Conservation (phyloP, 2,329 filamentous ascomycete genomes). For the Corinectria fuckeliana region DNA sequence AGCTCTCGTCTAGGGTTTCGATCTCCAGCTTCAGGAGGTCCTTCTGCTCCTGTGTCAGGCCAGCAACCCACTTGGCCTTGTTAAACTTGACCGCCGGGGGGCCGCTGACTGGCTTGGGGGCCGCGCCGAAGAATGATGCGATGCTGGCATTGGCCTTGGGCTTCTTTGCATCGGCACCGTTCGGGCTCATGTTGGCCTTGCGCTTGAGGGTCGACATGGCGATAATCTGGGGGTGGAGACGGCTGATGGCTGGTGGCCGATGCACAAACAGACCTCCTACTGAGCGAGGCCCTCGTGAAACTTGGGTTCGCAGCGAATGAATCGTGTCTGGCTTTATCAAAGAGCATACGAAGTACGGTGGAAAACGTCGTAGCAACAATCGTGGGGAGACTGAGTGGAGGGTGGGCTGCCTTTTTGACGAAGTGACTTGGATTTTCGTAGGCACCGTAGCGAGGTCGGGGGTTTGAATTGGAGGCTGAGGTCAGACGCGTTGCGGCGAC, state of each 20-base stretch:
- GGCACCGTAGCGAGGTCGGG: constrained; percentile 25
- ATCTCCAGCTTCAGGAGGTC: constrained; percentile 87
- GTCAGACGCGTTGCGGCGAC: constrained; percentile 30
- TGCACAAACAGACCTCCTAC: constrained; percentile 27
- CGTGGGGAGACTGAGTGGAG: not conserved
- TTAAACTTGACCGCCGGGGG: constrained; percentile 68
- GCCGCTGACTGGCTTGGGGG: constrained; percentile 59
- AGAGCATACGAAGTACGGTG: not conserved
- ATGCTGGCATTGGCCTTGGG: constrained; percentile 78
- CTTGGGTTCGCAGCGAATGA: constrained; percentile 13
- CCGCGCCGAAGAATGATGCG: constrained; percentile 82
- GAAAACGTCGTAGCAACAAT: not conserved
- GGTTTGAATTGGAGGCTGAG: constrained; percentile 19
- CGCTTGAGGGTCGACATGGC: constrained; percentile 69
- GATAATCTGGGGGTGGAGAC: constrained; percentile 29
- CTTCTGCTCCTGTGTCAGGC: constrained; percentile 81
- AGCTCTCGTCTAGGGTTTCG: constrained; percentile 87
- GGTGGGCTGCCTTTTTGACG: not conserved
- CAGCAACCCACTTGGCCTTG: constrained; percentile 87
- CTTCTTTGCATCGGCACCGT: constrained; percentile 68
- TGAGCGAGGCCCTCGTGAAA: constrained; percentile 20
- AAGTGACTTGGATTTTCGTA: constrained; percentile 20
- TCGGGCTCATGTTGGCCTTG: constrained; percentile 60
- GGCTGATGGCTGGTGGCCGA: constrained; percentile 20
- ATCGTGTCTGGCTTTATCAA: constrained; percentile 24